These are phyloP conservation scores for Rhodotorula paludigena DNA, from an alignment of 768 basidiomycete genomes.

Conservation along the genomic window DNA sequence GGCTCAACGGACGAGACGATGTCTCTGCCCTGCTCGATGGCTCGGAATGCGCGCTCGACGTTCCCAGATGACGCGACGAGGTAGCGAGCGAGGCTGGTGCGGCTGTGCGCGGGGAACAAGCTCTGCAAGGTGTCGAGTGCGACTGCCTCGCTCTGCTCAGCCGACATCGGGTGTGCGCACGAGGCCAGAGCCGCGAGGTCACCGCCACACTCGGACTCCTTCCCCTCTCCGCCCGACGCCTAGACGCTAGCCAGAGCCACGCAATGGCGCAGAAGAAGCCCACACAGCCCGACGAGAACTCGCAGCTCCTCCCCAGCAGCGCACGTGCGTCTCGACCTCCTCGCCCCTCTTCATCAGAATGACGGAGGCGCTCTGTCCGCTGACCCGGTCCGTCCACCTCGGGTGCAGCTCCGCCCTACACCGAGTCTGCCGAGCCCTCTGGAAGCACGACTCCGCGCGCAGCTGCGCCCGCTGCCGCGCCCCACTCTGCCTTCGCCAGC, in stretches of 20 bases:
- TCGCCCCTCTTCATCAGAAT: background rate
- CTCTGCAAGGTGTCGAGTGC: background rate
- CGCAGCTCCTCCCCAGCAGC: background rate
- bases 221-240: background rate
- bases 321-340: background rate
- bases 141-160: background rate
- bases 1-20: background rate
- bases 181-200: background rate
- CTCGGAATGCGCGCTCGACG: slow-evolving; percentile 19
- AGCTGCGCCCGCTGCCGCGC: background rate
- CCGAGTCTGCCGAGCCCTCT: background rate
- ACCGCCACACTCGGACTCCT: background rate
- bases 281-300: background rate
- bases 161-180: background rate
- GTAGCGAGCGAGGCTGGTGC: background rate
- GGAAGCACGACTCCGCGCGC: background rate
- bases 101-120: background rate
- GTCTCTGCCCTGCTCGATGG: background rate
- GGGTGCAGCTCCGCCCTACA: background rate
- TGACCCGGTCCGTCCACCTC: background rate
- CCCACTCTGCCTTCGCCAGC: background rate
- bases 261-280: background rate
- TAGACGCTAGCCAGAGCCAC: background rate
- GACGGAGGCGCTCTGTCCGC: background rate
- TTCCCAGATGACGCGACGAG: slow-evolving; percentile 6